Percentiles rank a stretch among this genome's conserved stretches.
phyloP scores from a whole-genome alignment of 2,329 filamentous ascomycete species.

The Colletotrichum higginsianum region DNA sequence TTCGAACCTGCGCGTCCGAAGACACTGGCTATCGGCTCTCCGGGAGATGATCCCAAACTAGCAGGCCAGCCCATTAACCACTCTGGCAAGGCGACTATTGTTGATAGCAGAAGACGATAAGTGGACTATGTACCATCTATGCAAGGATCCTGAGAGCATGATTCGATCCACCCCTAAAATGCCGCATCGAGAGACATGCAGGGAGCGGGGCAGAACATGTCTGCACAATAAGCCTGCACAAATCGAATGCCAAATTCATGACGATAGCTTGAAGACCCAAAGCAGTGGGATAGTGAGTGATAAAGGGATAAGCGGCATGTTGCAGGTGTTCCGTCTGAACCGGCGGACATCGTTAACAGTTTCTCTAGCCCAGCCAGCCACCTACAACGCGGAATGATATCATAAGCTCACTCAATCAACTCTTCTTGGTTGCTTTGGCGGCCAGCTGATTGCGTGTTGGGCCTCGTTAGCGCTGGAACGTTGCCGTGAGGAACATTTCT shows the following conservation, averaged over 20 bases:
- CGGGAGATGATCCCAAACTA: slow-evolving; percentile 11
- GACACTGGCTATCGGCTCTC: slow-evolving; percentile 38
- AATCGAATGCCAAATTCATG: neutral
- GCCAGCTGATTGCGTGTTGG: neutral
- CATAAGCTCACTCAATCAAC: too few species aligned
- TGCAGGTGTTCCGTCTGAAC: too few species aligned
- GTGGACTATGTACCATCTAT: rapidly evolving
- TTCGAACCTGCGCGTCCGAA: slow-evolving; percentile 43
- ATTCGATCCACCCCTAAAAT: neutral
- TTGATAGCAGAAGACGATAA: rapidly evolving
- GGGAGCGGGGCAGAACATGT: neutral
- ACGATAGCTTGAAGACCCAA: too few species aligned
- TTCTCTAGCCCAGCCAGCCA: neutral
- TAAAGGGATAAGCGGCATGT: too few species aligned
- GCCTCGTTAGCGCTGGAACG: slow-evolving; percentile 11
- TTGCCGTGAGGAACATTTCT: slow-evolving; percentile 13
- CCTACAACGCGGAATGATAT: too few species aligned
- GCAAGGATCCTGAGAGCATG: neutral
- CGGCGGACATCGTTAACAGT: neutral
- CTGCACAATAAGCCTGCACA: neutral
- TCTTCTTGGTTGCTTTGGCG: neutral
- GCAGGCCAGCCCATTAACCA: slow-evolving; percentile 43
- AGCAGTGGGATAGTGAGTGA: too few species aligned
- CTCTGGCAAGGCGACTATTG: slow-evolving; percentile 39
- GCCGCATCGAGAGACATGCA: neutral